A percentile compares a stretch with the other conserved stretches of the same genome.
phyloP scores from a whole-genome alignment of 768 basidiomycete genomes.

The Collybiopsis luxurians region DNA sequence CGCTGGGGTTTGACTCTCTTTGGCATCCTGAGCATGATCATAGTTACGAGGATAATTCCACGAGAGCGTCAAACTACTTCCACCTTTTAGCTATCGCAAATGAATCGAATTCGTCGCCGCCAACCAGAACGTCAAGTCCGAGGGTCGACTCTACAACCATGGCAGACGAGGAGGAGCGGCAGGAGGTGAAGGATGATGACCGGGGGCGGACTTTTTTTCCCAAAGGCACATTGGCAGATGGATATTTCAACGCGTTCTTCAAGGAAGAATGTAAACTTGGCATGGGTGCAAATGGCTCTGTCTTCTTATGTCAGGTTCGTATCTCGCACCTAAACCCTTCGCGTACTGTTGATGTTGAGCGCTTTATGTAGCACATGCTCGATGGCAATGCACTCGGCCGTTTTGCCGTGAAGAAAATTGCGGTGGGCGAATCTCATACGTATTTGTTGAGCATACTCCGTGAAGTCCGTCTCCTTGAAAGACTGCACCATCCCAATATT shows the following conservation, averaged over 20 bases:
- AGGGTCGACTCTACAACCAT: not conserved
- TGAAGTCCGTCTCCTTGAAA: slow-evolving; percentile 86
- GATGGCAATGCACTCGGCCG: slow-evolving; percentile 85
- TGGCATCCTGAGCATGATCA: slow-evolving; percentile 1
- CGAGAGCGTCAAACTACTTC: slow-evolving; percentile 60
- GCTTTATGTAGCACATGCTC: not conserved
- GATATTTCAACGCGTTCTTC: slow-evolving; percentile 93
- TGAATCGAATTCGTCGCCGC: slow-evolving; percentile 35
- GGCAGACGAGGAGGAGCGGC: slow-evolving; percentile 6
- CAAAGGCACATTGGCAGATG: slow-evolving; percentile 79
- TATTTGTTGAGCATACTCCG: slow-evolving; percentile 81
- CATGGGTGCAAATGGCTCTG: slow-evolving; percentile 93
- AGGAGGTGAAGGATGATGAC: slow-evolving; percentile 7
- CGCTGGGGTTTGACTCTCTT: slow-evolving; percentile 36
- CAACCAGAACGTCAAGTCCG: not conserved
- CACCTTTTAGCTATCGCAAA: slow-evolving; percentile 73
- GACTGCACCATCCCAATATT: slow-evolving; percentile 88
- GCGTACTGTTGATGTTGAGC: not conserved
- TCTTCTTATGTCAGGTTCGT: slow-evolving; percentile 81
- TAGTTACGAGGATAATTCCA: slow-evolving; percentile 1
- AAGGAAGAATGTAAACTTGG: slow-evolving; percentile 85
- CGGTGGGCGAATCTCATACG: slow-evolving; percentile 85
- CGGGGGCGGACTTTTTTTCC: slow-evolving; percentile 45
- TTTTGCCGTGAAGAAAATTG: slow-evolving; percentile 96
- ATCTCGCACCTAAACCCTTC: not conserved